Evolutionary conservation across 106 monocot species (phyloP).

Genomic region (Phalaenopsis equestris): DNA sequence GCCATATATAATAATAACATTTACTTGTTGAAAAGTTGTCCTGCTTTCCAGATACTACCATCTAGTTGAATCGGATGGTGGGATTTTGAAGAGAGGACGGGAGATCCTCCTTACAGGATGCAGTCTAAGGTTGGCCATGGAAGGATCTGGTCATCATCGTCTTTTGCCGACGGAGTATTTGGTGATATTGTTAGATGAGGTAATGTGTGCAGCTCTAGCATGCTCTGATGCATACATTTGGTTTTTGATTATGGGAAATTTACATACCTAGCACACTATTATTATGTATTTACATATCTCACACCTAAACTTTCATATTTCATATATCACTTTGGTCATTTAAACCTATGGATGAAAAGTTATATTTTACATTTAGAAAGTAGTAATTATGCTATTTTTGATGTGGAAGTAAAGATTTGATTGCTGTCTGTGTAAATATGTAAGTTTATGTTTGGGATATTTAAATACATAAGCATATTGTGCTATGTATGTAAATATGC

Average conservation of each 20-base stretch:
- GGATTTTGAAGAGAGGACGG: constrained; percentile 86
- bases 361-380: too few species aligned
- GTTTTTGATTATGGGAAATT: background rate
- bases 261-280: too few species aligned
- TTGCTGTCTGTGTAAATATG: too few species aligned
- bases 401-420: too few species aligned
- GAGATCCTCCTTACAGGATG: constrained; percentile 91
- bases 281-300: too few species aligned
- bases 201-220: constrained; percentile 9
- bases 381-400: too few species aligned
- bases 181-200: constrained; percentile 88
- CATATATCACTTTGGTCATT: too few species aligned
- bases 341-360: too few species aligned
- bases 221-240: background rate
- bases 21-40: background rate
- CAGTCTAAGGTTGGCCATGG: constrained; percentile 56
- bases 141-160: constrained; percentile 65
- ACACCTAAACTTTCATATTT: too few species aligned
- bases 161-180: constrained; percentile 94
- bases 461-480: too few species aligned
- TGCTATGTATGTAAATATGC: too few species aligned
- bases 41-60: constrained; percentile 55
- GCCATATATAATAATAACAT: background rate
- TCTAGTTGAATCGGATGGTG: constrained; percentile 53
- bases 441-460: too few species aligned